Percentiles rank a stretch among this genome's conserved stretches.
phyloP scores from a whole-genome alignment of 2,329 filamentous ascomycete genomes.

The Cephalotrichum gorgonifer region DNA sequence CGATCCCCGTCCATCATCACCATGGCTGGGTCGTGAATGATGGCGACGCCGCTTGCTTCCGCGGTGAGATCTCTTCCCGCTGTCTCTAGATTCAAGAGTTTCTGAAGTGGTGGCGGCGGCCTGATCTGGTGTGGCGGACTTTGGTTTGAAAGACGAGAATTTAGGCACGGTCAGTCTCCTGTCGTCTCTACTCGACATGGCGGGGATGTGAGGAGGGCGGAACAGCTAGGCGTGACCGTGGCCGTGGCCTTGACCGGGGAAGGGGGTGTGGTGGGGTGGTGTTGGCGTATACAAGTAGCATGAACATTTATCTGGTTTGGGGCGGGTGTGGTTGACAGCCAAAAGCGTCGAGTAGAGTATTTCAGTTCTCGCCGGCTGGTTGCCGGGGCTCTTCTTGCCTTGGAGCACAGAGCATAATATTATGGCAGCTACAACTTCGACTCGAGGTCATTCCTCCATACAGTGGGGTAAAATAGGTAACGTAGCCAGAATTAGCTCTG shows the following conservation, averaged over 20 bases:
- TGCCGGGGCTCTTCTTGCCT: too few relatives aligned
- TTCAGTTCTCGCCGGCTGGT: too few relatives aligned
- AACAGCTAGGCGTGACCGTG: too few relatives aligned
- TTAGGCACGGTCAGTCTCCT: slow-evolving; percentile 42
- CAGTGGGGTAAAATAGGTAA: too few relatives aligned
- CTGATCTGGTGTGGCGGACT: not conserved
- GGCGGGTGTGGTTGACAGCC: slow-evolving; percentile 6
- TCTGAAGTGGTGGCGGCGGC: not conserved
- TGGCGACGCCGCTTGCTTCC: slow-evolving; percentile 1
- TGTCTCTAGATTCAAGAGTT: not conserved
- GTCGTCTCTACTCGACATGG: slow-evolving; percentile 17
- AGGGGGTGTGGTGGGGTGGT: not conserved
- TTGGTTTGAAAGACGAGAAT: slow-evolving; percentile 59
- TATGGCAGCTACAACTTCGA: too few relatives aligned
- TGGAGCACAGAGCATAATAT: too few relatives aligned
- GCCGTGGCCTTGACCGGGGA: too few relatives aligned
- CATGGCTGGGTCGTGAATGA: not conserved
- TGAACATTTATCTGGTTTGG: too few relatives aligned
- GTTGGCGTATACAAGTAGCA: slow-evolving; percentile 15
- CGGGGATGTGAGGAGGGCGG: not conserved
- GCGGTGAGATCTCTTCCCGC: not conserved
- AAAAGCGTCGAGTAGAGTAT: not conserved
- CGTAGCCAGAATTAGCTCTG: too few relatives aligned
- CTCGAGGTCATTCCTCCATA: too few relatives aligned
- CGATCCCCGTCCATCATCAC: not conserved